Evolutionary conservation across 2,329 filamentous ascomycete genomes (phyloP).

Genomic region (Alternaria viburni): DNA sequence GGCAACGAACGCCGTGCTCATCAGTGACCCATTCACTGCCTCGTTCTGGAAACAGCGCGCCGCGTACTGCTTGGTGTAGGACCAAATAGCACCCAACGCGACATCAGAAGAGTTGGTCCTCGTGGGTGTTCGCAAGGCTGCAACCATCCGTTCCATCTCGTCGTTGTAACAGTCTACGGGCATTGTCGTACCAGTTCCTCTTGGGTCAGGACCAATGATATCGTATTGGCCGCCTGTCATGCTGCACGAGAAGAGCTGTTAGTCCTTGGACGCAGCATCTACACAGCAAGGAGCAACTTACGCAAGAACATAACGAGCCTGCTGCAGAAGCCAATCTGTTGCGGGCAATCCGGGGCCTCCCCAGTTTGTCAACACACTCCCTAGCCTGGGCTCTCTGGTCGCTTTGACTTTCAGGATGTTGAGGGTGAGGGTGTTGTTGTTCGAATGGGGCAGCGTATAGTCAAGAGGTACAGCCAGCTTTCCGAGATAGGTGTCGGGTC

Average conservation of each 20-base stretch:
- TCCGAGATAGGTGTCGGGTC: neutral
- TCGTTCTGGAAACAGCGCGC: neutral
- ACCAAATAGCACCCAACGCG: neutral
- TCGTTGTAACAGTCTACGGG: neutral
- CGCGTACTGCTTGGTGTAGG: neutral
- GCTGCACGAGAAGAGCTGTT: neutral
- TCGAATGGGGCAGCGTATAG: neutral
- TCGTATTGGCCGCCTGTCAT: neutral
- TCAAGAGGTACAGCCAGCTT: neutral
- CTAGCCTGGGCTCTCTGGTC: neutral
- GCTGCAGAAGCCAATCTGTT: neutral
- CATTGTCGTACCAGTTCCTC: neutral
- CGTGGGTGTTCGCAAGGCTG: neutral
- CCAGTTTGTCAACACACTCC: neutral
- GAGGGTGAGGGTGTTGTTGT: neutral
- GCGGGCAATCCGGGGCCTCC: neutral
- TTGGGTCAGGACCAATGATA: neutral
- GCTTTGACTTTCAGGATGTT: neutral
- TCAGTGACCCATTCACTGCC: neutral
- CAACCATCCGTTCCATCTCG: neutral
- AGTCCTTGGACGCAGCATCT: fast-evolving
- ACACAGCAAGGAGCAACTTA: neutral
- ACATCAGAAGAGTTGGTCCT: neutral
- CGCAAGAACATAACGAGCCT: neutral
- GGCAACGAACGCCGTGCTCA: neutral